Base-by-base conservation (phyloP, 345 rosid genomes). In the Excoecaria agallocha region DNA sequence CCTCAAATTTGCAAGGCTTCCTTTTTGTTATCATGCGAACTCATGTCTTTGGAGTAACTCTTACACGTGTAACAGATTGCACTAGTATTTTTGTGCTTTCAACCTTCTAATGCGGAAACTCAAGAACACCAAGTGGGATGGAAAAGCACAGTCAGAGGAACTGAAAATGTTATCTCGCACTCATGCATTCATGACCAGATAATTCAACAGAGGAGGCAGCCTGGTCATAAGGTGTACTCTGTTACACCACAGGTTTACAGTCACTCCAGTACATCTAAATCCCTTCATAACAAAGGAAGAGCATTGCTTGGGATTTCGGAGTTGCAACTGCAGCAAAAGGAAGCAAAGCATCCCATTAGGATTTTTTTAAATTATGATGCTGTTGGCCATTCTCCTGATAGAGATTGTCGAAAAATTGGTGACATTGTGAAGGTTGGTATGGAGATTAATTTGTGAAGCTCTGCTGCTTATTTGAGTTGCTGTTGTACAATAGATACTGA, bases 101-200 rank as follows among this genome's bases (percentile, higher is more conserved):
- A 74, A 82, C 88, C 81, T 80, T 77, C 77, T 61, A 75, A 76
- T 48, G 93, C 84, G 0, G 83, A 83, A 56, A 63, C 70, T 30
- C 78, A 57, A 65, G 89, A 78, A 55, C 76, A 78, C 60, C 86
- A 73, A 16, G 51, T 68, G 55, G 88, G 69, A 58, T 66, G 81
- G 82, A 81, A 77, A 57, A 86, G 76, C 72, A 51, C 74, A 58
- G 89, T 82, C 62, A 80, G 81, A 72, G 89, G 82, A 78, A 79
- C 67, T 70, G 85, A 81, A 56, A 80, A 78, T 41, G 69, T 93
- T 63, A 76, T 75, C 19, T 85, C 96, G 17, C 99, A 95, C 82
- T 95, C 99, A 12, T 95, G 99, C 52, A 95, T 95, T 48, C 99
- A 95, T 79, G 99, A 89, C 80, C 89, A 91, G 82, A 95, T 95